Evolutionary conservation across 164 flowering plant genomes (phyloP).

Genomic region (Saururus chinensis): DNA sequence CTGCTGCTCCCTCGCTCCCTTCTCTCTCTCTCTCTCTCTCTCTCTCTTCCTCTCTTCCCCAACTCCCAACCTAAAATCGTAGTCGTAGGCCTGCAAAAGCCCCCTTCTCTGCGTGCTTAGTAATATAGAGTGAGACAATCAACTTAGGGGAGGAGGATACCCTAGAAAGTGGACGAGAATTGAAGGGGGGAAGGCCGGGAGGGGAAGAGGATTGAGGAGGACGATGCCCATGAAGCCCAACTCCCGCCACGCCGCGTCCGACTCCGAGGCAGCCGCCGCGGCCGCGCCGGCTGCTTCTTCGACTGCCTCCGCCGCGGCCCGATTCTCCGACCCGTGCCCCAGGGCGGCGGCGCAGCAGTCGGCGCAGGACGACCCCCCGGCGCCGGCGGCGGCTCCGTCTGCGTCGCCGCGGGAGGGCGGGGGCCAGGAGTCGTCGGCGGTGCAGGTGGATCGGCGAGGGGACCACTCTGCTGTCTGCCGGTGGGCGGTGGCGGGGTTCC

Average conservation of each 20-base stretch:
- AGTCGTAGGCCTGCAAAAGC: too few relatives aligned
- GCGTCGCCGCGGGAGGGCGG: conserved; percentile 18
- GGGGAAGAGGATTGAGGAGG: too few relatives aligned
- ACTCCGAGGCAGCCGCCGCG: neutral
- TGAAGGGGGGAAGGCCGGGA: too few relatives aligned
- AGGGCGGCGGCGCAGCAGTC: conserved; percentile 1
- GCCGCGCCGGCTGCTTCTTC: neutral
- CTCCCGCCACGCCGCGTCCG: neutral
- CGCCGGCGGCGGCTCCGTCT: conserved; percentile 1
- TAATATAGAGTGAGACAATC: too few relatives aligned
- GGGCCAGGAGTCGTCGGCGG: conserved; percentile 27
- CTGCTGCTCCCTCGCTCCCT: neutral
- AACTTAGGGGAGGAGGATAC: too few relatives aligned
- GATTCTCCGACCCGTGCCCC: neutral
- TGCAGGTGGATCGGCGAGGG: conserved; percentile 52
- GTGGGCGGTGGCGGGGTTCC: conserved; percentile 75
- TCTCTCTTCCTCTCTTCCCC: neutral
- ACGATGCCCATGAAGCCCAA: neutral
- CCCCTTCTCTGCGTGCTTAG: too few relatives aligned
- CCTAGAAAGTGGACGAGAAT: too few relatives aligned
- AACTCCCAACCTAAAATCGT: neutral
- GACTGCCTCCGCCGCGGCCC: conserved; percentile 2
- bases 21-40: neutral
- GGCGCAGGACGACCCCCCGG: neutral
- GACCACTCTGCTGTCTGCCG: conserved; percentile 64